Evolutionary conservation across 345 rosid genomes (phyloP), one percentile per base, ranked within the genome.

Genomic region (Lenwebbia sp.): DNA sequence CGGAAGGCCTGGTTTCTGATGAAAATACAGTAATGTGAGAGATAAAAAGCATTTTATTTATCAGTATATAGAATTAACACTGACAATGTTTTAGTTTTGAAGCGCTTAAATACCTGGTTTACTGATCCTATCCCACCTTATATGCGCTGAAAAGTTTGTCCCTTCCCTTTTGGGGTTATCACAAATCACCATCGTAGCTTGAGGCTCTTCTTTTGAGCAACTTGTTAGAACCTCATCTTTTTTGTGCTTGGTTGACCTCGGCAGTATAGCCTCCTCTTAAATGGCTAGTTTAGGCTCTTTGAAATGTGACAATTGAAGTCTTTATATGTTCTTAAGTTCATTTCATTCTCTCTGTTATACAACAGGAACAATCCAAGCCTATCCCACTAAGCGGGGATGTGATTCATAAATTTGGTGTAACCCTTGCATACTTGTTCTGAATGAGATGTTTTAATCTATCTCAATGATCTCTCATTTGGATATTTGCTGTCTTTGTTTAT

Each of bases 401-500:
- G 25, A 70, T 70, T 70, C 25, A 70, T 21, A 70, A 33, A 37
- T 37, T 33, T 70, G 47, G 8, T 37, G 47, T 21, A 37, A 47
- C 47, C 81, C 47, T 19, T 83, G 44, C 10, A 30, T 83, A 52
- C 58, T 52, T 30, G 57, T 83, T 83, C 44, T 52, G 47, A 30
- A 83, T 10, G 23, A 70, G 81, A 70, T 70, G 26, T 37, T 51
- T 17, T 82, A 49, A 26, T 82, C 14, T 15, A 51, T 82, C 56
- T 82, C 25, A 21, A 26, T 50, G 55, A 49, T 82, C 57, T 82
- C 13, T 37, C 26, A 47, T 82, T 26, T 82, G 28, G 70, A 37
- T 57, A 33, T 81, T 78, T 75, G n/a, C 58, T 49, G 40, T 53
- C 44, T 51, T 50, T 47, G 52, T 89, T 85, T 92, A 56, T 87